phyloP scores from a whole-genome alignment of 2,329 filamentous ascomycete genomes.

The Microcera coccophila region DNA sequence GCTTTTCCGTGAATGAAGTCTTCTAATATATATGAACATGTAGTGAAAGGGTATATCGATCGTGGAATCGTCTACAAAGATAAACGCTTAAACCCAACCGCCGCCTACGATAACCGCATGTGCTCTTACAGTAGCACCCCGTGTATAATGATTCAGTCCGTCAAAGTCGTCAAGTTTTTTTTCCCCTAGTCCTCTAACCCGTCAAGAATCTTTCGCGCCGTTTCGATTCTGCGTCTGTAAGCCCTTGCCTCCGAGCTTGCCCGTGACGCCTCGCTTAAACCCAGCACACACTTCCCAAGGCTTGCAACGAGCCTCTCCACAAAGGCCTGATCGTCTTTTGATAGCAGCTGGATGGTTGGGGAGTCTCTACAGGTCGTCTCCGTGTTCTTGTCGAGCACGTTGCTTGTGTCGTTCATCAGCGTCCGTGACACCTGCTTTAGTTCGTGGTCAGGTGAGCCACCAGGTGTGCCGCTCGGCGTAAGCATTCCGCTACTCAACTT shows the following conservation, averaged over 20 bases:
- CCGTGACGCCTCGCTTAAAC: constrained; percentile 51
- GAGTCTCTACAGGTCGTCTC: constrained; percentile 26
- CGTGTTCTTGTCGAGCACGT: constrained; percentile 37
- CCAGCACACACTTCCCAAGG: constrained; percentile 58
- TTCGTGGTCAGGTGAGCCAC: constrained; percentile 48
- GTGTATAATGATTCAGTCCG: background rate
- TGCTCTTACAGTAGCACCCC: constrained; percentile 7
- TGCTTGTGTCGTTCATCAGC: constrained; percentile 47
- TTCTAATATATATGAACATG: too few relatives aligned
- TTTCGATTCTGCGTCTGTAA: constrained; percentile 68
- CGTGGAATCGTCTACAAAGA: constrained; percentile 18
- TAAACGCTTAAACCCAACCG: background rate
- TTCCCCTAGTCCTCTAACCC: constrained; percentile 50
- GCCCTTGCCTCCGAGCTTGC: constrained; percentile 57
- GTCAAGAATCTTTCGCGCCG: constrained; percentile 69
- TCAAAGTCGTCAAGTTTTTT: constrained; percentile 1
- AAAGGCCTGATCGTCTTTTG: constrained; percentile 55
- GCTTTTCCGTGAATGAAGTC: too few relatives aligned
- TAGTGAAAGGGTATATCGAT: constrained; percentile 27
- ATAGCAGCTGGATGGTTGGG: constrained; percentile 45
- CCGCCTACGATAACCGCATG: constrained; percentile 11
- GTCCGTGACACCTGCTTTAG: constrained; percentile 46
- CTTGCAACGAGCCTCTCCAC: constrained; percentile 58
- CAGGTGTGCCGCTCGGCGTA: constrained; percentile 35
- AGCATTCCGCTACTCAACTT: constrained; percentile 44